phyloP scores from a whole-genome alignment of 768 basidiomycete species.

The Hemileccinum impolitum region DNA sequence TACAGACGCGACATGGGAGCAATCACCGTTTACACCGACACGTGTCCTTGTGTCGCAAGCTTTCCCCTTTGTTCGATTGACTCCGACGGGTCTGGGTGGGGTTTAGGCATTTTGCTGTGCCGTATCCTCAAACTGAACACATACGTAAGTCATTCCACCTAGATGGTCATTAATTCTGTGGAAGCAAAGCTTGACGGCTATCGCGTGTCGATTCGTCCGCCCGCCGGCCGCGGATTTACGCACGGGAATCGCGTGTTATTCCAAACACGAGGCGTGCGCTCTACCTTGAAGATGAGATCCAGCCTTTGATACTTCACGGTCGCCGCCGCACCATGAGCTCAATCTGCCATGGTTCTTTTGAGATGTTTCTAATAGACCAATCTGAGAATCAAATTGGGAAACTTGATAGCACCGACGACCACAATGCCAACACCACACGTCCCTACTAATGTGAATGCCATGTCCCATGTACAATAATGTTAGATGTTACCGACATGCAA shows the following conservation, averaged over 20 bases:
- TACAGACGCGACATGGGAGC: neutral
- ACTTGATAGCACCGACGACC: neutral
- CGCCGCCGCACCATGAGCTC: neutral
- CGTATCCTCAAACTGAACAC: neutral
- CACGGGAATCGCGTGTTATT: conserved; percentile 8
- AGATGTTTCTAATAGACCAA: neutral
- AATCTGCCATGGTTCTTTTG: neutral
- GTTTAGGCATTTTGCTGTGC: conserved; percentile 5
- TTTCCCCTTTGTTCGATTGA: conserved; percentile 3
- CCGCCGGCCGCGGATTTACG: conserved; percentile 24
- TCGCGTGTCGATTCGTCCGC: conserved; percentile 10
- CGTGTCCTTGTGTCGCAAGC: conserved; percentile 4
- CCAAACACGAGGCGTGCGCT: conserved; percentile 9
- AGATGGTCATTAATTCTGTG: conserved; percentile 4
- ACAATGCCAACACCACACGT: conserved; percentile 1
- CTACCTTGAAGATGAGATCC: conserved; percentile 11
- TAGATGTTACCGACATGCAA: conserved; percentile 8
- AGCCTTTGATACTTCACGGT: neutral
- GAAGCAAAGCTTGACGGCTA: conserved; percentile 15
- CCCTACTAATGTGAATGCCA: neutral
- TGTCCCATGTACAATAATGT: conserved; percentile 16
- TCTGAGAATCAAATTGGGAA: neutral
- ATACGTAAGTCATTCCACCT: conserved; percentile 10
- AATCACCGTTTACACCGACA: conserved; percentile 2
- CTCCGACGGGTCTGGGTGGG: neutral